These are phyloP conservation scores for Penicillium salamii DNA, from an alignment of 495 filamentous ascomycete genomes.

Conservation along the genomic window DNA sequence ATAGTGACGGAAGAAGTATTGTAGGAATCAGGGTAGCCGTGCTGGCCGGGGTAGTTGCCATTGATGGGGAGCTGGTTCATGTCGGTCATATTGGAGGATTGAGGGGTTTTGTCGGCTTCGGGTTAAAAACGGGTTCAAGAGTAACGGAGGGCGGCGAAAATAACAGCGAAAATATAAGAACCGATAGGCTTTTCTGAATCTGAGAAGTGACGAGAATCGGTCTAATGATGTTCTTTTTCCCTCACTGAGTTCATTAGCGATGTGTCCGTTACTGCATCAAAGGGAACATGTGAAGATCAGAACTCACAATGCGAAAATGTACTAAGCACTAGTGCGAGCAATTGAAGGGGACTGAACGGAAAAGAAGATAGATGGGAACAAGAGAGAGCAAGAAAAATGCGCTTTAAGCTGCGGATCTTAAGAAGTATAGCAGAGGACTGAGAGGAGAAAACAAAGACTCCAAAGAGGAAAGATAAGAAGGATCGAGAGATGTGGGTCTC, in stretches of 20 bases:
- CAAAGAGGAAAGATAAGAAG: constrained; percentile 3
- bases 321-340: constrained; percentile 25
- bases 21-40: constrained; percentile 40
- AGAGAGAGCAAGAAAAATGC: not conserved
- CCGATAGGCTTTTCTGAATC: constrained; percentile 1
- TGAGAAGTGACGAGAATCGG: constrained; percentile 4
- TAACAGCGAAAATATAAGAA: not conserved
- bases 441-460: constrained; percentile 23
- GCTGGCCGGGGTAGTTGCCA: constrained; percentile 44
- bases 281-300: constrained; percentile 1
- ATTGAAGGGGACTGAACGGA: constrained; percentile 20
- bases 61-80: constrained; percentile 44
- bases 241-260: constrained; percentile 16
- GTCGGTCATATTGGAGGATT: constrained; percentile 39
- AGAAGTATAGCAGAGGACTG: constrained; percentile 22
- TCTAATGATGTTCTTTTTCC: constrained; percentile 15
- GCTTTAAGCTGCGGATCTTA: constrained; percentile 15
- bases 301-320: constrained; percentile 38
- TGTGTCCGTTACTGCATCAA: constrained; percentile 1
- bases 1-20: constrained; percentile 33
- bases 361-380: constrained; percentile 15
- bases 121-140: constrained; percentile 17
- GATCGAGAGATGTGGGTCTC: constrained; percentile 11
- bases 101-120: constrained; percentile 12
- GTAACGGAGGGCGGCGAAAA: constrained; percentile 16